These are phyloP conservation scores for Leptodermis oblonga DNA, from an alignment of 257 asterid genomes.

Conservation along the genomic window DNA sequence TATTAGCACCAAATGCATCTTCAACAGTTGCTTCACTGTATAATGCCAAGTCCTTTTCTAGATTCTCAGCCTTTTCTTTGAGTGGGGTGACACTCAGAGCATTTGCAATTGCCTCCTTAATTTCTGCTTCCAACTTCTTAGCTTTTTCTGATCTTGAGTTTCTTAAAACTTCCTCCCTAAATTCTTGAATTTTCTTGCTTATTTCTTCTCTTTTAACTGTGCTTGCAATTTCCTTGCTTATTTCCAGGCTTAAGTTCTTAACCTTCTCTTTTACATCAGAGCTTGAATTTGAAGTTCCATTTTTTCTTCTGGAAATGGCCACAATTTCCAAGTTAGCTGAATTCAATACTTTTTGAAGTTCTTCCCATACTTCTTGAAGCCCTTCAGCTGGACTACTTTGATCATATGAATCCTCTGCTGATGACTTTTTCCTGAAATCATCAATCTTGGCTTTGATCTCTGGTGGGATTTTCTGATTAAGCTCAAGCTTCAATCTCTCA, in stretches of 20 bases:
- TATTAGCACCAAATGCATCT: constrained; percentile 23
- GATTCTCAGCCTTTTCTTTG: constrained; percentile 37
- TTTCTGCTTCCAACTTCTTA: constrained; percentile 37
- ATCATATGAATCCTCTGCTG: constrained; percentile 26
- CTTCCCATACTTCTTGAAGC: constrained; percentile 25
- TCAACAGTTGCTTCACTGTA: constrained; percentile 16
- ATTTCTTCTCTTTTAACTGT: constrained; percentile 25
- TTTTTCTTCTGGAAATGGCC: constrained; percentile 26
- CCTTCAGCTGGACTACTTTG: constrained; percentile 25
- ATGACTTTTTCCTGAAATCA: constrained; percentile 23
- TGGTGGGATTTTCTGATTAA: constrained; percentile 38
- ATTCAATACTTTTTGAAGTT: constrained; percentile 33
- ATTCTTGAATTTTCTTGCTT: constrained; percentile 32
- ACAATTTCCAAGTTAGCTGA: constrained; percentile 41
- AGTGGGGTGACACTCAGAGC: constrained; percentile 38
- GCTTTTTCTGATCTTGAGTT: constrained; percentile 35
- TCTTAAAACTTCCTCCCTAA: constrained; percentile 30
- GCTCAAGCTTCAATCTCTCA: constrained; percentile 39
- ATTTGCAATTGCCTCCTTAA: constrained; percentile 36
- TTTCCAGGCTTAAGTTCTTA: constrained; percentile 29
- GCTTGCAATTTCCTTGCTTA: constrained; percentile 33
- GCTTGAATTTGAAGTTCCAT: neutral
- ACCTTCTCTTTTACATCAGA: constrained; percentile 33
- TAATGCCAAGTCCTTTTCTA: constrained; percentile 25
- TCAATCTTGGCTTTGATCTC: constrained; percentile 36